Conservation (phyloP, 495 filamentous ascomycete species). For the Annulohypoxylon bovei region DNA sequence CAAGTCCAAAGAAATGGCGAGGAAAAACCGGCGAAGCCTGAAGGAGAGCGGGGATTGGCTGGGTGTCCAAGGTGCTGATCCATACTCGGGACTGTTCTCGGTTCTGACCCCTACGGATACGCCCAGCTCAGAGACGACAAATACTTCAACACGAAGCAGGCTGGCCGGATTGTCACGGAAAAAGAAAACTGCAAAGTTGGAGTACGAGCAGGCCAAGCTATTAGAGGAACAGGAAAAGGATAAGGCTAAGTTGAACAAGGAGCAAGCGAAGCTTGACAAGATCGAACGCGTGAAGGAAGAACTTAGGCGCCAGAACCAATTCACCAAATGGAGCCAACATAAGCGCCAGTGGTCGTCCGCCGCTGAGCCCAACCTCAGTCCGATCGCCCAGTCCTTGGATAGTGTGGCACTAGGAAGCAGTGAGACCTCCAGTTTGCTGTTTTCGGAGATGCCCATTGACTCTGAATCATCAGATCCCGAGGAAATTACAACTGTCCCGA, state of each 20-base stretch:
- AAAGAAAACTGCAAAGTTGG: constrained; percentile 41
- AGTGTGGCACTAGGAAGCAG: constrained; percentile 43
- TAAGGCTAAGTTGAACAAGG: constrained; percentile 41
- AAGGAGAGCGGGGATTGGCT: constrained; percentile 63
- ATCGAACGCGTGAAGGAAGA: constrained; percentile 48
- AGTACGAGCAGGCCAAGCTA: constrained; percentile 45
- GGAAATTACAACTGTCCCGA: constrained; percentile 18
- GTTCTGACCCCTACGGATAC: constrained; percentile 54
- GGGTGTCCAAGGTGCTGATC: constrained; percentile 64
- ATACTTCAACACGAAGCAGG: constrained; percentile 25
- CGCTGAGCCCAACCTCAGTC: constrained; percentile 56
- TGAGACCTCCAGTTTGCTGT: constrained; percentile 41
- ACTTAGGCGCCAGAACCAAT: constrained; percentile 46
- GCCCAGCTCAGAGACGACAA: constrained; percentile 39
- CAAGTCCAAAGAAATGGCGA: constrained; percentile 50
- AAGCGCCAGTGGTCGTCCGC: constrained; percentile 60
- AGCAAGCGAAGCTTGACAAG: constrained; percentile 47
- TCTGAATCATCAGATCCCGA: constrained; percentile 24
- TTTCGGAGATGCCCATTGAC: constrained; percentile 33
- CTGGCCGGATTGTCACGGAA: constrained; percentile 46
- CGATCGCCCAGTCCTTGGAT: constrained; percentile 56
- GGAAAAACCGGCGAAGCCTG: constrained; percentile 50
- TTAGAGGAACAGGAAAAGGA: constrained; percentile 45
- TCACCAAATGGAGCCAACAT: constrained; percentile 53
- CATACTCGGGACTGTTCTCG: constrained; percentile 60